A percentile compares a stretch with the other conserved stretches of the same genome.
Conservation (phyloP, 2,329 filamentous ascomycete genomes). For the Simplicillium sp. region DNA sequence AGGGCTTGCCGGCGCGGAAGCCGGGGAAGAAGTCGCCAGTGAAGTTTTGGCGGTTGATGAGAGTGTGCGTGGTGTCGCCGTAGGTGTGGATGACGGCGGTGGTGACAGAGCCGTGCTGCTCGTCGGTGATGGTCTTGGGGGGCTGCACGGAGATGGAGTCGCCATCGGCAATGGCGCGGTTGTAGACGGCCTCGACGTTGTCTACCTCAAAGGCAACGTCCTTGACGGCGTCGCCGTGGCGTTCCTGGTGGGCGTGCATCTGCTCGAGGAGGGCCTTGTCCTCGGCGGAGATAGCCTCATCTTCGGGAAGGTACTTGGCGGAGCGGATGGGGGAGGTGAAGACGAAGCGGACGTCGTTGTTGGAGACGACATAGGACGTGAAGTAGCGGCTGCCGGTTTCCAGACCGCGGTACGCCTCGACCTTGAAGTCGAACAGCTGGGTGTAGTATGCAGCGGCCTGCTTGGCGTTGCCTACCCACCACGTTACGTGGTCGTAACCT, state of each 20-base stretch:
- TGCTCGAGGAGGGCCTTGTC: conserved; percentile 60
- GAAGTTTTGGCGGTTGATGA: conserved; percentile 67
- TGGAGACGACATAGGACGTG: conserved; percentile 76
- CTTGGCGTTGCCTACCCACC: conserved; percentile 96
- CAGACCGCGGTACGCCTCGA: conserved; percentile 75
- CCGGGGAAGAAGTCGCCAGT: conserved; percentile 73
- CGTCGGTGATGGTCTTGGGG: conserved; percentile 45
- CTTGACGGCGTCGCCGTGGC: conserved; percentile 88
- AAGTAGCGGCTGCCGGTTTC: conserved; percentile 78
- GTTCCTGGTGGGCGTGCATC: conserved; percentile 74
- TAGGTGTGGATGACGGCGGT: conserved; percentile 83
- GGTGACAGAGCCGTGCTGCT: conserved; percentile 55
- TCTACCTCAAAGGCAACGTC: conserved; percentile 95
- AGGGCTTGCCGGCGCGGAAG: conserved; percentile 48
- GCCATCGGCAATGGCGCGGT: conserved; percentile 53
- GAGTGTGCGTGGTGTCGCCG: conserved; percentile 89
- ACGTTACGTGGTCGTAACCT: conserved; percentile 88
- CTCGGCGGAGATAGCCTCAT: conserved; percentile 51
- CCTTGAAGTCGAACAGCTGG: conserved; percentile 75
- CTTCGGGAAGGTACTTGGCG: conserved; percentile 37
- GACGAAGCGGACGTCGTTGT: conserved; percentile 69
- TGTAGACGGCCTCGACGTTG: conserved; percentile 71
- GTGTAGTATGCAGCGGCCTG: conserved; percentile 87
- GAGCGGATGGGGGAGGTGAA: conserved; percentile 74
- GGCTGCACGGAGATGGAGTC: conserved; percentile 53